These are phyloP conservation scores for Zea luxurians DNA, from an alignment of 176 grass and related monocot genomes.

Conservation along the genomic window DNA sequence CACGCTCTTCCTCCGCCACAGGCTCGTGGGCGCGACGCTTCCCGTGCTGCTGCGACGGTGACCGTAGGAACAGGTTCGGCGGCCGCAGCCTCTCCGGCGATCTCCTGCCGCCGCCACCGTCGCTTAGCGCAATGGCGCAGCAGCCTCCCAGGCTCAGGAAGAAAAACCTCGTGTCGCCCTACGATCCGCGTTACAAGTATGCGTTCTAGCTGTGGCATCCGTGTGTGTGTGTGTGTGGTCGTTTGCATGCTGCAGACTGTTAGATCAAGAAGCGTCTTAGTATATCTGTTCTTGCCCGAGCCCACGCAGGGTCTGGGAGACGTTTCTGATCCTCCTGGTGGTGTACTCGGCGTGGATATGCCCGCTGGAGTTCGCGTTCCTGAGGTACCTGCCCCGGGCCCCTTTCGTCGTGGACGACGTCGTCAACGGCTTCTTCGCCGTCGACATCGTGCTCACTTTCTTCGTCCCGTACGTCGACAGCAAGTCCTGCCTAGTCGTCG, in stretches of 20 bases:
- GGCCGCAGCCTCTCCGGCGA: slow-evolving; percentile 36
- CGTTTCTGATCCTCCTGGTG: slow-evolving; percentile 65
- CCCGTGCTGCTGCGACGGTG: slow-evolving; percentile 26
- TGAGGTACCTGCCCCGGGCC: slow-evolving; percentile 59
- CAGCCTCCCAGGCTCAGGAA: slow-evolving; percentile 42
- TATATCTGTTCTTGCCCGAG: background rate
- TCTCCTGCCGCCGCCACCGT: slow-evolving; percentile 42
- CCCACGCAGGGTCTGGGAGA: slow-evolving; percentile 63
- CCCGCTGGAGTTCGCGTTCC: slow-evolving; percentile 75
- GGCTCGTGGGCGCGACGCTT: slow-evolving; percentile 26
- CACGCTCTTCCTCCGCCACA: slow-evolving; percentile 21
- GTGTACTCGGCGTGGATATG: slow-evolving; percentile 85
- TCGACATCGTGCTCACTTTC: slow-evolving; percentile 75
- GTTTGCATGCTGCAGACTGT: background rate
- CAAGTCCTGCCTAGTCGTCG: slow-evolving; percentile 52
- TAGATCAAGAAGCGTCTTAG: background rate
- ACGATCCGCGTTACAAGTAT: slow-evolving; percentile 65
- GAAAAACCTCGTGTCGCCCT: slow-evolving; percentile 53
- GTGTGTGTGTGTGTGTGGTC: background rate
- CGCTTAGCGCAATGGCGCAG: slow-evolving; percentile 41
- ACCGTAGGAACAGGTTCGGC: background rate
- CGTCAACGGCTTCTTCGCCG: slow-evolving; percentile 61
- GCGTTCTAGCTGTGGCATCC: background rate
- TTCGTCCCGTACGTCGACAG: slow-evolving; percentile 65
- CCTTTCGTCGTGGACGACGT: slow-evolving; percentile 62